phyloP scores from a whole-genome alignment of 208 protist genomes.

The Crithidia acanthocephali region DNA sequence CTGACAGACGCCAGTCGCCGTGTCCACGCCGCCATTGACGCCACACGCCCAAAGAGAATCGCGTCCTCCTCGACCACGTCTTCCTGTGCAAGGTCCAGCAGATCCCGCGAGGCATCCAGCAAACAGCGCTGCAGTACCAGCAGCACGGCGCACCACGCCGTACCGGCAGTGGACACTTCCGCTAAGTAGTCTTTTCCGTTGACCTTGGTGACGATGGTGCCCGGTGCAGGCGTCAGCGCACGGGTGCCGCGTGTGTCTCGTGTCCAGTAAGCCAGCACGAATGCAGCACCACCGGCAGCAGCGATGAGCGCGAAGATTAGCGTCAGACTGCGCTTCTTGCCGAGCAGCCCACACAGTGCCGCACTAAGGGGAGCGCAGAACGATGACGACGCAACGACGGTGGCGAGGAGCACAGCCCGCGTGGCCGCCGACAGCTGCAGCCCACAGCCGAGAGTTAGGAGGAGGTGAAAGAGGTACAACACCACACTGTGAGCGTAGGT shows the following conservation, averaged over 20 bases:
- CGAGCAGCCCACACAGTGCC: not conserved
- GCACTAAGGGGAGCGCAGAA: conserved; percentile 11
- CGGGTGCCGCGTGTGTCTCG: not conserved
- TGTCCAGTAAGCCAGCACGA: conserved; percentile 20
- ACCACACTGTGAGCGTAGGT: conserved; percentile 15
- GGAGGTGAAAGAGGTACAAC: conserved; percentile 12
- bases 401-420: conserved; percentile 18
- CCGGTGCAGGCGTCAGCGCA: not conserved
- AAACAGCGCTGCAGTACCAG: conserved; percentile 25
- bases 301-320: not conserved
- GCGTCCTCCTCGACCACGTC: conserved; percentile 65
- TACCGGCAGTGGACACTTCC: not conserved
- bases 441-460: conserved; percentile 22
- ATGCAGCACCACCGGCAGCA: not conserved
- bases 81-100: conserved; percentile 24
- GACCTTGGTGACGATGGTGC: not conserved
- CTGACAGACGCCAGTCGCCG: conserved; percentile 16
- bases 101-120: conserved; percentile 2
- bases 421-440: conserved; percentile 7
- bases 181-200: not conserved
- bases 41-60: conserved; percentile 51
- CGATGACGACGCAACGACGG: conserved; percentile 12
- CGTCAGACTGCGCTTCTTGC: conserved; percentile 14
- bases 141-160: conserved; percentile 20
- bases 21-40: conserved; percentile 27